Conservation (phyloP, 2,329 filamentous ascomycete genomes). For the Didymella sp. region DNA sequence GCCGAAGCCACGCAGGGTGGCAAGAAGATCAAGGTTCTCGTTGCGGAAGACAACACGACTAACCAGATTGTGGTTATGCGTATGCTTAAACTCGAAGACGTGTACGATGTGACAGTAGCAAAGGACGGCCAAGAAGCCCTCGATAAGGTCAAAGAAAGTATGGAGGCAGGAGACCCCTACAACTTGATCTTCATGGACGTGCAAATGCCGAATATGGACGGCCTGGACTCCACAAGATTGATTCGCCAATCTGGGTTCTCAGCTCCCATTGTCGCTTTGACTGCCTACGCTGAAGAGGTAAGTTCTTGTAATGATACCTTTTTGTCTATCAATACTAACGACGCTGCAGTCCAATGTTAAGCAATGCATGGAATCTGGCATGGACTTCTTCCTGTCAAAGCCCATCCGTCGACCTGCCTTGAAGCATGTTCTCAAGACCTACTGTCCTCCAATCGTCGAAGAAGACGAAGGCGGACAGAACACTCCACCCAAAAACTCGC, state of each 20-base stretch:
- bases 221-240: constrained; percentile 81
- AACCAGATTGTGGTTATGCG: constrained; percentile 60
- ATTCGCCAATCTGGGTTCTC: constrained; percentile 87
- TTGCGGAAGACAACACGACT: constrained; percentile 77
- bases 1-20: constrained; percentile 63
- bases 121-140: constrained; percentile 79
- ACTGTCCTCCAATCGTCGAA: constrained; percentile 81
- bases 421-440: constrained; percentile 81
- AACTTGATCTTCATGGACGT: constrained; percentile 97
- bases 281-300: constrained; percentile 88
- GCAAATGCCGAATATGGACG: constrained; percentile 91
- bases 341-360: constrained; percentile 28
- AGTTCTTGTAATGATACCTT: constrained; percentile 50
- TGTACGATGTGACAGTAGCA: constrained; percentile 88
- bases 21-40: constrained; percentile 77
- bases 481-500: constrained; percentile 24
- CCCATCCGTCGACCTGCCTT: constrained; percentile 81
- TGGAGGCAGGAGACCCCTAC: constrained; percentile 75
- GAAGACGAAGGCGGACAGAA: constrained; percentile 63
- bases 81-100: constrained; percentile 76
- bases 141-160: constrained; percentile 81
- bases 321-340: constrained; percentile 16
- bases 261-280: constrained; percentile 87
- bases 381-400: constrained; percentile 85
- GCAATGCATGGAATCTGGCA: constrained; percentile 78